Percentiles rank a stretch among this genome's conserved stretches.
These are phyloP conservation scores for Penicillium daleae DNA, from an alignment of 495 filamentous ascomycete species.

Conservation along the genomic window DNA sequence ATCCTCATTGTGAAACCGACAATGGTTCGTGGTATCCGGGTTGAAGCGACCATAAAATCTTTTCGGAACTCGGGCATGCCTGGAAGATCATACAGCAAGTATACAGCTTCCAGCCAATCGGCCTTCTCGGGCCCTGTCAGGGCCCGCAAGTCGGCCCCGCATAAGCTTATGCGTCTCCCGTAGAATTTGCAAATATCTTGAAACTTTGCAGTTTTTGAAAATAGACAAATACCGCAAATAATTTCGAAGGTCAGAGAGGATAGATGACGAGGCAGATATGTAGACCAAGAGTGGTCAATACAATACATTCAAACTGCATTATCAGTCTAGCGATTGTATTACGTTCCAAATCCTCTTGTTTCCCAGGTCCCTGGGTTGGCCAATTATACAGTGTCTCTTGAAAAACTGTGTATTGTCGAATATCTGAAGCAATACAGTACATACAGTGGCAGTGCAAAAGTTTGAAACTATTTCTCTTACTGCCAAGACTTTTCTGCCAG, in stretches of 20 bases:
- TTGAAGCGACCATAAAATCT: neutral
- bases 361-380: no score
- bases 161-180: conserved; percentile 8
- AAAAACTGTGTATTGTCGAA: no score
- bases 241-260: neutral
- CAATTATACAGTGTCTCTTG: no score
- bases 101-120: neutral
- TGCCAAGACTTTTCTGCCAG: no score
- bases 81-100: neutral
- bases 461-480: no score
- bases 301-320: no score
- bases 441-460: no score
- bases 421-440: no score
- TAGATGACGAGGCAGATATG: neutral
- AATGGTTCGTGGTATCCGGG: neutral
- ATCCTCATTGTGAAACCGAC: neutral
- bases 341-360: no score
- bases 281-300: neutral
- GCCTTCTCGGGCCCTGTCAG: neutral
- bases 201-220: neutral
- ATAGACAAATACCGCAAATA: neutral
- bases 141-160: neutral
- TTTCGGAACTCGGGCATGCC: neutral
- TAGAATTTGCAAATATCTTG: neutral
- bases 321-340: no score